Percentiles rank a stretch among this genome's conserved stretches.
These are phyloP conservation scores for Biscutella laevigata DNA, from an alignment of 441 rosid species.

Conservation along the genomic window DNA sequence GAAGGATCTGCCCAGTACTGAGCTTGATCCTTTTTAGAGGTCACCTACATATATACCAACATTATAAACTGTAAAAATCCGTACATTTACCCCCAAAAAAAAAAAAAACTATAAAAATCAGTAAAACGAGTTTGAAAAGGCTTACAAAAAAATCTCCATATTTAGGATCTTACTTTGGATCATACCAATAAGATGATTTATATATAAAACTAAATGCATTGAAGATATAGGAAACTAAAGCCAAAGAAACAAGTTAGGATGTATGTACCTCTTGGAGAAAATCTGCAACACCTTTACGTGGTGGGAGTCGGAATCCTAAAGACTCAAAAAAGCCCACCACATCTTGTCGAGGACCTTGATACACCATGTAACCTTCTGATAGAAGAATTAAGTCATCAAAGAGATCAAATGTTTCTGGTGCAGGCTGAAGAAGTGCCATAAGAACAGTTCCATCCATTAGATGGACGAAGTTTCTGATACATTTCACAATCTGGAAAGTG, in stretches of 20 bases:
- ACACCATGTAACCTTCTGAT: conserved; percentile 78
- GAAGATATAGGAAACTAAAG: background rate
- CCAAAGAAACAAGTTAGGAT: conserved; percentile 1
- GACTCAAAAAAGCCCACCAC: conserved; percentile 82
- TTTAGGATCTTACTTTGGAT: too few relatives aligned
- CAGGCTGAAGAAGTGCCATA: conserved; percentile 94
- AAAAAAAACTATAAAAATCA: too few relatives aligned
- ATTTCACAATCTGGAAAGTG: conserved; percentile 77
- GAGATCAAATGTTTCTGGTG: conserved; percentile 87
- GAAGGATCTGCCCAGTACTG: conserved; percentile 91
- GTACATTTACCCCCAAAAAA: too few relatives aligned
- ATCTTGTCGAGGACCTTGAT: conserved; percentile 74
- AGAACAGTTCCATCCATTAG: conserved; percentile 81
- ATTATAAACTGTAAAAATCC: too few relatives aligned
- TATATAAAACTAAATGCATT: background rate
- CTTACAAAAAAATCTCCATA: background rate
- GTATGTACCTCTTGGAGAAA: conserved; percentile 83
- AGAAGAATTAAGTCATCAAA: conserved; percentile 75
- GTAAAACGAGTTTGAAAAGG: background rate
- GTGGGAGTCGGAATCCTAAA: conserved; percentile 65
- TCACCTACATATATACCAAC: conserved; percentile 56
- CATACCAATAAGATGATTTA: too few relatives aligned
- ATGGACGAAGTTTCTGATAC: conserved; percentile 70
- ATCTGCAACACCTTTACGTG: conserved; percentile 85
- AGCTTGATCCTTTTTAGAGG: conserved; percentile 89